These are phyloP conservation scores for Penicillium sclerotigenum DNA, from an alignment of 2,329 filamentous ascomycete species.

Conservation along the genomic window DNA sequence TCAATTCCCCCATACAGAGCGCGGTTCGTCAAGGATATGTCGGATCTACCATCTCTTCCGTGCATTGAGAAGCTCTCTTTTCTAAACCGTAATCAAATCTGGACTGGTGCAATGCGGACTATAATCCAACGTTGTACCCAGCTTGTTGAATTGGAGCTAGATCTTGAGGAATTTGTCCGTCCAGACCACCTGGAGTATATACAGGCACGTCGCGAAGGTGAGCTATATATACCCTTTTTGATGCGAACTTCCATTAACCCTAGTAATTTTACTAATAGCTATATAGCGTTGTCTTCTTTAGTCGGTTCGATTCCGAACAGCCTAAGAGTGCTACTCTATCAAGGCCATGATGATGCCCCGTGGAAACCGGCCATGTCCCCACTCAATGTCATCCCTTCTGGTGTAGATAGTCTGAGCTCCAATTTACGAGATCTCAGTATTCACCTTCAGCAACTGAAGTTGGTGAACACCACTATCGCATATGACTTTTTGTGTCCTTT, in stretches of 20 bases:
- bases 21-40: conserved; percentile 6
- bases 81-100: conserved; percentile 1
- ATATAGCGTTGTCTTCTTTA: conserved; percentile 5
- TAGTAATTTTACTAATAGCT: neutral
- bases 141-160: conserved; percentile 1
- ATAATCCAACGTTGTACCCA: neutral
- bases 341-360: neutral
- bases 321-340: neutral
- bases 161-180: conserved; percentile 5
- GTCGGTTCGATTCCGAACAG: neutral
- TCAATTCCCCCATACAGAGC: conserved; percentile 15
- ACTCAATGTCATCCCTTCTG: neutral
- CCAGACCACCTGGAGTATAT: conserved; percentile 7
- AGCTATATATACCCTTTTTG: neutral
- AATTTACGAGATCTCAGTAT: conserved; percentile 3
- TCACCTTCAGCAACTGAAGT: neutral
- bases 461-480: neutral
- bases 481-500: conserved; percentile 4
- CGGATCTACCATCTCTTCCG: conserved; percentile 3
- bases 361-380: neutral
- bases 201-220: conserved; percentile 7
- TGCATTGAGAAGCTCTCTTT: conserved; percentile 6
- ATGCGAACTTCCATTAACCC: neutral
- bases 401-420: neutral
- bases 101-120: neutral